Percentiles rank a stretch among this genome's conserved stretches.
Conservation (phyloP, 352 stramenopile species). For the Phytophthora podocarpi region DNA sequence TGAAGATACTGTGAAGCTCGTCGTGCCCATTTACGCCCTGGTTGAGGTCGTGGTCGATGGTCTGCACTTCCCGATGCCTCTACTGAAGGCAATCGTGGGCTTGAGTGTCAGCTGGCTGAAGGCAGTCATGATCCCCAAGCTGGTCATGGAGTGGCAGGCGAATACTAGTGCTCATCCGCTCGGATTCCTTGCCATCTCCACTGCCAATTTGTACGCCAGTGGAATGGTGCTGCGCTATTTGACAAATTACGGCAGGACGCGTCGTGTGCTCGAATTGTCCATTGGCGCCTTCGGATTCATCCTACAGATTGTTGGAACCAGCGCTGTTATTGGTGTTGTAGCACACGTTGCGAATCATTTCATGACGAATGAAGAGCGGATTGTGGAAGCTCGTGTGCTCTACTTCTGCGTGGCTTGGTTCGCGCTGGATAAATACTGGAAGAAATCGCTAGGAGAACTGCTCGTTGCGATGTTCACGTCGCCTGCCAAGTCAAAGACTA, state of each 20-base stretch:
- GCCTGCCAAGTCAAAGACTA: conserved; percentile 30
- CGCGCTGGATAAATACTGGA: conserved; percentile 77
- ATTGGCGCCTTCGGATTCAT: conserved; percentile 46
- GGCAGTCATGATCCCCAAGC: conserved; percentile 67
- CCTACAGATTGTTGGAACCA: conserved; percentile 48
- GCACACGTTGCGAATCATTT: conserved; percentile 71
- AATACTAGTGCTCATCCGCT: conserved; percentile 52
- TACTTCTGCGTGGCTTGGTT: conserved; percentile 77
- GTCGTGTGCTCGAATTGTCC: conserved; percentile 43
- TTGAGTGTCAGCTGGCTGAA: conserved; percentile 79
- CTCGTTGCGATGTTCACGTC: conserved; percentile 31
- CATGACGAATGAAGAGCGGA: conserved; percentile 46
- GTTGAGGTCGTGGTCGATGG: conserved; percentile 48
- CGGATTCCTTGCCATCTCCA: conserved; percentile 65
- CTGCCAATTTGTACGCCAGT: conserved; percentile 77
- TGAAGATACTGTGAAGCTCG: conserved; percentile 61
- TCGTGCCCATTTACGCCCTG: conserved; percentile 61
- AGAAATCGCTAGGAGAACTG: conserved; percentile 44
- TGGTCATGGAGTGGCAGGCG: conserved; percentile 66
- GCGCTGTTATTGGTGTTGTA: conserved; percentile 50
- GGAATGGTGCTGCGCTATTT: conserved; percentile 62
- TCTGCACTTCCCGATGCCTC: conserved; percentile 42
- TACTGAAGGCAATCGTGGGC: conserved; percentile 58
- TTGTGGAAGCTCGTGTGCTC: conserved; percentile 55
- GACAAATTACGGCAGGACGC: conserved; percentile 48